Evolutionary conservation across 495 filamentous ascomycete genomes (phyloP).

Genomic region (Amphirosellinia nigrospora): DNA sequence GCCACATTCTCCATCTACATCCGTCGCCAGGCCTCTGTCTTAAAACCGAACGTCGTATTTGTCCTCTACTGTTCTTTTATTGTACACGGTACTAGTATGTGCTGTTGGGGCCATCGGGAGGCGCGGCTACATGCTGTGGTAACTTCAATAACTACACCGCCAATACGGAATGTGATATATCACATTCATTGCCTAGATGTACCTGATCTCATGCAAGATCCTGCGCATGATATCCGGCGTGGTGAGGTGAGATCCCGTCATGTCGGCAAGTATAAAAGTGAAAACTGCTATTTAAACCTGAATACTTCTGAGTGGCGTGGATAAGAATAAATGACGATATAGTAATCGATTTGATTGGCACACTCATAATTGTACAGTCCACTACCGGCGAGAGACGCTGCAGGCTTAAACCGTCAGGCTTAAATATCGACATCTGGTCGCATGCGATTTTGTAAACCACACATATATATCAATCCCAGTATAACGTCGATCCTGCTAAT

Average conservation of each 20-base stretch:
- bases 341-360: too few relatives aligned
- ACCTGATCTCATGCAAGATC: slow-evolving; percentile 2
- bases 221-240: background rate
- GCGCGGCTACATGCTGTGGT: background rate
- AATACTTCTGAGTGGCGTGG: too few relatives aligned
- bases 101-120: background rate
- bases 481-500: too few relatives aligned
- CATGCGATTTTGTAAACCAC: too few relatives aligned
- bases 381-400: too few relatives aligned
- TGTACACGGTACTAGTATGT: background rate
- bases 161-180: background rate
- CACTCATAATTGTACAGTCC: too few relatives aligned
- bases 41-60: background rate
- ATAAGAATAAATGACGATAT: too few relatives aligned
- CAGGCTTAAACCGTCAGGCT: too few relatives aligned
- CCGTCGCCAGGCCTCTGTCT: background rate
- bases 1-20: background rate
- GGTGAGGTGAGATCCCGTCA: background rate
- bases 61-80: background rate
- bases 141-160: too few relatives aligned
- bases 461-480: too few relatives aligned
- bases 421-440: too few relatives aligned
- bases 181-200: background rate
- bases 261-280: background rate
- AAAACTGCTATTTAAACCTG: background rate